Conservation (phyloP, 345 rosid species). For the Eutrema heterophyllum region DNA sequence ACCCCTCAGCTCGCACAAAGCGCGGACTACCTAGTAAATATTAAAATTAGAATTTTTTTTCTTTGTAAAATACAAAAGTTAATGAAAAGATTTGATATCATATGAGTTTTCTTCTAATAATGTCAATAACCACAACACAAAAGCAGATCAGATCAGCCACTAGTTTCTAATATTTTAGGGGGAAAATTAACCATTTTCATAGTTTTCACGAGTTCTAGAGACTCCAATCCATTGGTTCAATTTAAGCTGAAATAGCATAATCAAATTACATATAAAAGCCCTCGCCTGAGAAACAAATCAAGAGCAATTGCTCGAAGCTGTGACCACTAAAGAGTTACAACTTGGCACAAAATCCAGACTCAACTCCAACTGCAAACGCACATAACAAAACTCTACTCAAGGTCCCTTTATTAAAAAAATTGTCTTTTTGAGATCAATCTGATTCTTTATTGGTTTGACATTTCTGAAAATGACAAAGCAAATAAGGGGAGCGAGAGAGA, state of each 20-base stretch:
- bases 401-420: background rate
- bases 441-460: background rate
- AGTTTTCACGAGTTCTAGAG: background rate
- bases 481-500: background rate
- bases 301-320: slow-evolving; percentile 5
- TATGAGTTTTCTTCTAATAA: too few relatives aligned
- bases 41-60: too few relatives aligned
- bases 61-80: too few relatives aligned
- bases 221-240: background rate
- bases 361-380: slow-evolving; percentile 26
- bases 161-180: too few relatives aligned
- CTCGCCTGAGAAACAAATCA: slow-evolving; percentile 23
- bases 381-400: slow-evolving; percentile 5
- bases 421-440: background rate
- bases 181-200: background rate
- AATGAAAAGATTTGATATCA: too few relatives aligned
- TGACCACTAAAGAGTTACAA: slow-evolving; percentile 8
- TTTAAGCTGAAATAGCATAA: background rate
- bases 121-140: too few relatives aligned
- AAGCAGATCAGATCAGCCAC: too few relatives aligned
- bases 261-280: background rate
- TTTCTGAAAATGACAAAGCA: slow-evolving; percentile 3
- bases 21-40: too few relatives aligned
- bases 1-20: too few relatives aligned
- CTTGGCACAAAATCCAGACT: slow-evolving; percentile 19